Percentiles rank a stretch among this genome's conserved stretches.
Evolutionary conservation across 495 filamentous ascomycete genomes (phyloP).

Genomic region (Coniosporium apollinis): DNA sequence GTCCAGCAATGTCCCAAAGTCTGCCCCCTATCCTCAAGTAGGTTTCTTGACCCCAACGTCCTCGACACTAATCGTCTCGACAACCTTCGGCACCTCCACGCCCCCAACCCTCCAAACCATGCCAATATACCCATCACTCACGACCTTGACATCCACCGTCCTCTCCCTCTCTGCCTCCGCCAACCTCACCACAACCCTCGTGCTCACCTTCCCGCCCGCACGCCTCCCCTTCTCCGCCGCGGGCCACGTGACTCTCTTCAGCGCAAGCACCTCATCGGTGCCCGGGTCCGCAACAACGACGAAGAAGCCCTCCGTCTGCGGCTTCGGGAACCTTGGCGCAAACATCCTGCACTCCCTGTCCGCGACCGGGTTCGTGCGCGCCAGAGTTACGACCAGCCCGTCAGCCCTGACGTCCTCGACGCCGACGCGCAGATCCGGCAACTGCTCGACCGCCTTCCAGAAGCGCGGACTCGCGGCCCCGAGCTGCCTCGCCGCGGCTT

Average conservation of each 20-base stretch:
- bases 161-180: slow-evolving; percentile 28
- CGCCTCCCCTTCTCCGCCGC: slow-evolving; percentile 15
- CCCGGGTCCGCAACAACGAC: slow-evolving; percentile 47
- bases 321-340: slow-evolving; percentile 81
- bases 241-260: slow-evolving; percentile 74
- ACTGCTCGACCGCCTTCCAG: slow-evolving; percentile 36
- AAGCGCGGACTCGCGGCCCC: slow-evolving; percentile 25
- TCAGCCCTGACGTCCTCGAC: slow-evolving; percentile 41
- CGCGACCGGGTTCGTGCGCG: slow-evolving; percentile 41
- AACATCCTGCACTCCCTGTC: slow-evolving; percentile 52
- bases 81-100: slow-evolving; percentile 33
- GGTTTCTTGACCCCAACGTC: slow-evolving; percentile 20
- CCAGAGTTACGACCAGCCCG: slow-evolving; percentile 44
- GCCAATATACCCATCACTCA: slow-evolving; percentile 76
- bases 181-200: slow-evolving; percentile 44
- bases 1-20: neutral
- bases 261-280: slow-evolving; percentile 59
- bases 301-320: slow-evolving; percentile 91
- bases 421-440: slow-evolving; percentile 54
- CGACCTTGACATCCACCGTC: slow-evolving; percentile 50
- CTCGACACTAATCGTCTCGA: slow-evolving; percentile 19
- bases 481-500: slow-evolving; percentile 13
- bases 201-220: slow-evolving; percentile 20
- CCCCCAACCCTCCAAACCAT: slow-evolving; percentile 49
- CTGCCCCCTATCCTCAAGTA: neutral